Conservation (phyloP, 2,329 filamentous ascomycete genomes). For the Exophiala sideris region DNA sequence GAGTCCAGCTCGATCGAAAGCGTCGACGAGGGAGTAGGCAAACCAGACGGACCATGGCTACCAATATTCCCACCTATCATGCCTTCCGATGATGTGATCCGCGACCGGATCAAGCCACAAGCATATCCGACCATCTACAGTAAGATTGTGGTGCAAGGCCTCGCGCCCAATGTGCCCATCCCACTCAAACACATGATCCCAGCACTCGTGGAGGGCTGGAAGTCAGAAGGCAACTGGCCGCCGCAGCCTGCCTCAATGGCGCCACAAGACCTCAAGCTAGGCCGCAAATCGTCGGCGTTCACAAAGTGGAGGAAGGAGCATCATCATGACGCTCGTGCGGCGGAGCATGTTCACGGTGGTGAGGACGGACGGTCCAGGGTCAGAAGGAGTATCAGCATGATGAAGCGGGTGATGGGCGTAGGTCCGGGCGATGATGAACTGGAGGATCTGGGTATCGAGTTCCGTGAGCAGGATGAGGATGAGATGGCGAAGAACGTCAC, state of each 20-base stretch:
- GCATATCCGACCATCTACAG: constrained; percentile 82
- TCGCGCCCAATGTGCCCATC: constrained; percentile 82
- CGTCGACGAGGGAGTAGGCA: neutral
- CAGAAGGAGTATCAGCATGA: constrained; percentile 20
- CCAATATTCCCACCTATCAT: constrained; percentile 72
- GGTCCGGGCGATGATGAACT: constrained; percentile 6
- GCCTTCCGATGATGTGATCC: constrained; percentile 70
- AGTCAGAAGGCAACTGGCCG: constrained; percentile 89
- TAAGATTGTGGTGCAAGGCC: constrained; percentile 75
- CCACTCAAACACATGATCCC: constrained; percentile 78
- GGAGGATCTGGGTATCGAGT: constrained; percentile 22
- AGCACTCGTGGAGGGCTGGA: constrained; percentile 85
- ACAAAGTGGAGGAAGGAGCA: constrained; percentile 16
- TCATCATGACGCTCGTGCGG: neutral
- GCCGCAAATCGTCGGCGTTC: constrained; percentile 15
- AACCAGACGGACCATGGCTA: constrained; percentile 57
- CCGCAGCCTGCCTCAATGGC: constrained; percentile 43
- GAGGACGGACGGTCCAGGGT: constrained; percentile 13
- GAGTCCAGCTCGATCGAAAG: constrained; percentile 15
- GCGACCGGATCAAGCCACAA: constrained; percentile 68
- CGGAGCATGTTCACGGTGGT: neutral
- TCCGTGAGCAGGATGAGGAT: constrained; percentile 18
- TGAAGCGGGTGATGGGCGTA: constrained; percentile 15
- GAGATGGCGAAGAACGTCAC: constrained; percentile 16
- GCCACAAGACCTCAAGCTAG: constrained; percentile 15